phyloP scores from a whole-genome alignment of 2,329 filamentous ascomycete species.

The Cercospora canescens region DNA sequence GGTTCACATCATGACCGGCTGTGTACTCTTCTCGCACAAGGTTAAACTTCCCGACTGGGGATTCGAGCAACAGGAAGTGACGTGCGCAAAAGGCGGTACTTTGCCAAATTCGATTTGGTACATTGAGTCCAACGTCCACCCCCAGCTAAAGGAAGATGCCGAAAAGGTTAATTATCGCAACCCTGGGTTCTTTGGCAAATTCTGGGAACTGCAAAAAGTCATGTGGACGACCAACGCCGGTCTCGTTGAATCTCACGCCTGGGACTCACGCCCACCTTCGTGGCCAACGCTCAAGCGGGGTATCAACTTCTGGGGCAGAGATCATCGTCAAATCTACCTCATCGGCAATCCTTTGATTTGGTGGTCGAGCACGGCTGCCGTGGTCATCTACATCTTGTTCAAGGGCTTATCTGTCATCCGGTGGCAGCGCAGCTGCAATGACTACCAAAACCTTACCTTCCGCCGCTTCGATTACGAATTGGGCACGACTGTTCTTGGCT shows the following conservation, averaged over 20 bases:
- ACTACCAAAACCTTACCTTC: conserved; percentile 80
- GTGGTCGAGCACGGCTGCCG: conserved; percentile 81
- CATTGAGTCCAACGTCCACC: conserved; percentile 86
- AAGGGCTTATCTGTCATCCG: conserved; percentile 85
- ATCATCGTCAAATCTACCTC: conserved; percentile 93
- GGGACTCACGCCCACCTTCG: conserved; percentile 91
- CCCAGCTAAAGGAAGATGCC: conserved; percentile 68
- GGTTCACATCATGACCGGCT: conserved; percentile 95
- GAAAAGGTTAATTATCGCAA: conserved; percentile 96
- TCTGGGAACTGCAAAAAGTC: conserved; percentile 93
- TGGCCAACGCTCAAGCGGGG: conserved; percentile 92
- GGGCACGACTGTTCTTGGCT: conserved; percentile 84
- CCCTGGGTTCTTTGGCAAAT: conserved; percentile 95
- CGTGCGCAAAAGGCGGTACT: conserved; percentile 86
- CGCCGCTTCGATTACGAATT: conserved; percentile 98
- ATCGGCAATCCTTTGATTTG: conserved; percentile 93
- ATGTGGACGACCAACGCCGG: conserved; percentile 99
- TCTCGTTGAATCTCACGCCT: conserved; percentile 92
- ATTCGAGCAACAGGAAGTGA: conserved; percentile 98
- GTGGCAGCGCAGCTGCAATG: conserved; percentile 90
- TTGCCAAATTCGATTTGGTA: conserved; percentile 98
- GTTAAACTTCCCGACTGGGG: conserved; percentile 98
- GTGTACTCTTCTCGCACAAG: conserved; percentile 95
- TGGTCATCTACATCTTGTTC: conserved; percentile 76
- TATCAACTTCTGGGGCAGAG: conserved; percentile 98